Percentiles rank a stretch among this genome's conserved stretches.
Conservation (phyloP, 768 basidiomycete genomes). For the Multifurca ochricompacta region DNA sequence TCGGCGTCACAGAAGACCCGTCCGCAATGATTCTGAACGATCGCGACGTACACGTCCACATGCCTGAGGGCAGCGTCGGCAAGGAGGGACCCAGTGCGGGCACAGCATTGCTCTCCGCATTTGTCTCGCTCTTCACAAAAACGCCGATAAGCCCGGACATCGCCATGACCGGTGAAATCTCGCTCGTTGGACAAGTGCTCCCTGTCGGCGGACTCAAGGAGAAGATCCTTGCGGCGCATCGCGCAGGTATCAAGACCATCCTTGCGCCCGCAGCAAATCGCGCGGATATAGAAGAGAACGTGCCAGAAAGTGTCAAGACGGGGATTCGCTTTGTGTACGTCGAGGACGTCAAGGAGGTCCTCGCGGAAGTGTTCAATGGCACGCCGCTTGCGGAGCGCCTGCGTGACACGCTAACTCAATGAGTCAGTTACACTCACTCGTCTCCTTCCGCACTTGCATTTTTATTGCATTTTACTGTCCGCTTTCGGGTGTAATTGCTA, state of each 20-base stretch:
- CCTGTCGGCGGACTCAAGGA: conserved; percentile 95
- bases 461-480: background rate
- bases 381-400: conserved; percentile 51
- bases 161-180: conserved; percentile 98
- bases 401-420: conserved; percentile 46
- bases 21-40: conserved; percentile 78
- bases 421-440: background rate
- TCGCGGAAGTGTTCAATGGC: conserved; percentile 78
- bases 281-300: conserved; percentile 95
- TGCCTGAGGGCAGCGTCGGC: conserved; percentile 90
- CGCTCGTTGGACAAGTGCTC: conserved; percentile 90
- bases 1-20: conserved; percentile 71
- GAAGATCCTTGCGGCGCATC: conserved; percentile 94
- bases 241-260: conserved; percentile 92
- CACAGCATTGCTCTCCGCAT: conserved; percentile 84
- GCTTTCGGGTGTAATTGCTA: conserved; percentile 5
- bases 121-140: conserved; percentile 87
- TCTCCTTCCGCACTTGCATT: background rate
- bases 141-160: conserved; percentile 81
- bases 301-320: conserved; percentile 90
- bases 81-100: conserved; percentile 98
- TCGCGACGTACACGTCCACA: conserved; percentile 89
- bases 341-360: conserved; percentile 83
- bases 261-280: conserved; percentile 82
- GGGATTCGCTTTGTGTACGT: conserved; percentile 95